Evolutionary conservation across 2,329 filamentous ascomycete genomes (phyloP).

Genomic region (Rugonectria rugulosa): DNA sequence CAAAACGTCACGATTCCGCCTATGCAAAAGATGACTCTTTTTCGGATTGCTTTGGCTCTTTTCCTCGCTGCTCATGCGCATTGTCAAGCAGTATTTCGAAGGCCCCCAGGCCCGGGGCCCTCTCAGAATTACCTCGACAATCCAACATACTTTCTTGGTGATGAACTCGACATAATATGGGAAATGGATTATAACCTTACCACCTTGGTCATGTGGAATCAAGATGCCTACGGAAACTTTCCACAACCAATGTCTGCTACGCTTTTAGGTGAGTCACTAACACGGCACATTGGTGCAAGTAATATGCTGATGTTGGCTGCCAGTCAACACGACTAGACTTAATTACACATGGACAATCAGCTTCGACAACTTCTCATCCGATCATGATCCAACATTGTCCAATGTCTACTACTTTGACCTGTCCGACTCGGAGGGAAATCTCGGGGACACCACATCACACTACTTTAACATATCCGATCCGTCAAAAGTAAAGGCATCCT

Average conservation of each 20-base stretch:
- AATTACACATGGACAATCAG: conserved; percentile 5
- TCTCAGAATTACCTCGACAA: conserved; percentile 6
- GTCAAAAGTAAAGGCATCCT: background rate
- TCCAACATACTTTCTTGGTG: background rate
- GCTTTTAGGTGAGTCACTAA: background rate
- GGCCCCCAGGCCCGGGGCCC: background rate
- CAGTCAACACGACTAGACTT: background rate
- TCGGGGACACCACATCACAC: background rate
- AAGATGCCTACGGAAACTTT: background rate
- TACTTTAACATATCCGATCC: conserved; percentile 15
- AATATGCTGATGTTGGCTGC: too few species aligned
- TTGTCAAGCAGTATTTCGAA: background rate
- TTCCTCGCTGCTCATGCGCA: background rate
- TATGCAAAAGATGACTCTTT: too few species aligned
- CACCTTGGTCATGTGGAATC: conserved; percentile 1
- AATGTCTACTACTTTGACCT: conserved; percentile 14
- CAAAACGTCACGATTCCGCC: too few species aligned
- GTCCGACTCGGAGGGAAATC: background rate
- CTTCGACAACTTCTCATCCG: conserved; percentile 2
- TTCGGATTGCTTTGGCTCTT: background rate
- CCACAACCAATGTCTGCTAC: background rate
- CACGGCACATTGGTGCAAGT: too few species aligned
- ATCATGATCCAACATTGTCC: conserved; percentile 1
- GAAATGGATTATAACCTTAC: conserved; percentile 8
- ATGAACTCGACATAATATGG: conserved; percentile 5